Conservation (phyloP, 129 eudicot species). For the Tanacetum coccineum region DNA sequence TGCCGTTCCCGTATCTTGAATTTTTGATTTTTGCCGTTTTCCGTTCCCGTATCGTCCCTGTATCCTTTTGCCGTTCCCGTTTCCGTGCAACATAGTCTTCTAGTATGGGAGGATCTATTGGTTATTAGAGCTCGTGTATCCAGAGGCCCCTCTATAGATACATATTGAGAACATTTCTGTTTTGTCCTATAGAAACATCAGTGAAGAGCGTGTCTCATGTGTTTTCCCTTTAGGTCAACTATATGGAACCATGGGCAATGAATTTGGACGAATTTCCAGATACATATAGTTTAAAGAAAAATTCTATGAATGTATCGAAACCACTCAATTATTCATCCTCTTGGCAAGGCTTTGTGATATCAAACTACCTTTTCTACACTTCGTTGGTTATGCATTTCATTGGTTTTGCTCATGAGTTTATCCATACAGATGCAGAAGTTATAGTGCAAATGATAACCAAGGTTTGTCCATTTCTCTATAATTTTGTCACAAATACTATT, state of each 20-base stretch:
- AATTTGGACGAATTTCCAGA: slow-evolving; percentile 57
- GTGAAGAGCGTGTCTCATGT: slow-evolving; percentile 81
- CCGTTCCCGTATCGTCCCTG: no score
- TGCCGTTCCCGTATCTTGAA: no score
- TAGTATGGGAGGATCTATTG: slow-evolving; percentile 34
- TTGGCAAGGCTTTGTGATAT: slow-evolving; percentile 85
- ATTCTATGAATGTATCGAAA: slow-evolving; percentile 29
- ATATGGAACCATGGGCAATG: slow-evolving; percentile 78
- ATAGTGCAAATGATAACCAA: slow-evolving; percentile 79
- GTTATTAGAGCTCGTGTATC: slow-evolving; percentile 61
- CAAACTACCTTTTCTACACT: slow-evolving; percentile 83
- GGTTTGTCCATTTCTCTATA: slow-evolving; percentile 45
- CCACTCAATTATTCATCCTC: slow-evolving; percentile 56
- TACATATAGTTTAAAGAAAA: slow-evolving; percentile 28
- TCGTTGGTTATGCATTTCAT: slow-evolving; percentile 93
- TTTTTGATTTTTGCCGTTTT: no score
- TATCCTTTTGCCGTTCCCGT: no score
- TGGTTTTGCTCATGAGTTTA: slow-evolving; percentile 93
- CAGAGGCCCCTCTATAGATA: slow-evolving; percentile 91
- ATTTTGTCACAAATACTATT: not conserved
- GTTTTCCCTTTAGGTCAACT: slow-evolving; percentile 73
- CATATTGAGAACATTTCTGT: slow-evolving; percentile 76
- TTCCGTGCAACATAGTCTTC: no score
- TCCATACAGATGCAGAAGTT: slow-evolving; percentile 72
- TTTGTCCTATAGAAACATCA: slow-evolving; percentile 80